Base-by-base conservation (phyloP, 2,329 filamentous ascomycete species). In the Fusarium humuli region DNA sequence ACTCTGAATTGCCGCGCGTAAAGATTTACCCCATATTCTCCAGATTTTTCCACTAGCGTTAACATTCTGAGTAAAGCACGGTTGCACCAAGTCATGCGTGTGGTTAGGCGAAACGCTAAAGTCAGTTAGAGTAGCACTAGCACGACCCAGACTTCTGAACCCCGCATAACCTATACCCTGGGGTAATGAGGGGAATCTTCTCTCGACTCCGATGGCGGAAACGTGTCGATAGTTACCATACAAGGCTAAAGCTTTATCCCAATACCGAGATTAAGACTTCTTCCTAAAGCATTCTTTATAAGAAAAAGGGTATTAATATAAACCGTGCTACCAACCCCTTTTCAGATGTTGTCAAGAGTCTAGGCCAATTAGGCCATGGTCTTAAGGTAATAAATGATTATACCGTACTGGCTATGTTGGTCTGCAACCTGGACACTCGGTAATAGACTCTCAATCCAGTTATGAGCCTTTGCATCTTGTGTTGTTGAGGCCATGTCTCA, bases 11-110 rank as follows among this genome's bases (percentile, higher is more conserved):
- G 50, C 44, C 37, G 22, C 58, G 58, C 58, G 49, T 61, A 48
- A 61, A 61, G 44, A 12, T 52, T 61, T 61, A 61, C 46, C 58
- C 58, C 27, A 16, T 52, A 34, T 34, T 18, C 50, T 40, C 20
- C 20, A n/a, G 32, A 41, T 23, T 42, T 47, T 48, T n/a, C 12
- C 25, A 60, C 42, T 61, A 57, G 55, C 29, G 56, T 10, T 2
- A 16, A 23, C 25, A 12, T 25, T 61, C 22, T 8, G 57, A 32
- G 55, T n/a, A 30, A 42, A 22, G 20, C 16, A n/a, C 42, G 12
- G 37, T 48, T n/a, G 29, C n/a, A 48, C 10, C 20, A 48, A 27
- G 27, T 48, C 46, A 22, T 48, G 46, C 46, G 25, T 30, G 20
- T n/a, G 27, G n/a, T 22, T 13, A 22, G 50, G 18, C 25, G 29